phyloP scores from a whole-genome alignment of 768 basidiomycete species.

The Mycena indigotica region DNA sequence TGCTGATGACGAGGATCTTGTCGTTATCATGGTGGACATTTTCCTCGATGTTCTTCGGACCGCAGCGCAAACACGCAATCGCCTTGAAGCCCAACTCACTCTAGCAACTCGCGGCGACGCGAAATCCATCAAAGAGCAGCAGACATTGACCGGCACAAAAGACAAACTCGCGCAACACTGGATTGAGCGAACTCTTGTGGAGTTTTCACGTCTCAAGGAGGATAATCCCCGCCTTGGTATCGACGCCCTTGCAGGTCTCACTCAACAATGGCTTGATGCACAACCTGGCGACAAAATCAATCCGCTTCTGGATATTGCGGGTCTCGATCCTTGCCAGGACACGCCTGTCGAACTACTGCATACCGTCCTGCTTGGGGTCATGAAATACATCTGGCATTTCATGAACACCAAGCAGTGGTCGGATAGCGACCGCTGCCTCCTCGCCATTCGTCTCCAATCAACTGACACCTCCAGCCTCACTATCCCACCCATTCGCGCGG shows the following conservation, averaged over 20 bases:
- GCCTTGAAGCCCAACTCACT: slow-evolving; percentile 1
- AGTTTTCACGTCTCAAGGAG: not conserved
- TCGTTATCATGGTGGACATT: slow-evolving; percentile 1
- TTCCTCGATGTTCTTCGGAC: slow-evolving; percentile 19
- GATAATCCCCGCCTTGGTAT: not conserved
- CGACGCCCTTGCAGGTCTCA: slow-evolving; percentile 1
- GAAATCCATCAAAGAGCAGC: not conserved
- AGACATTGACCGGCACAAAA: slow-evolving; percentile 8
- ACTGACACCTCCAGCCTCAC: slow-evolving; percentile 13
- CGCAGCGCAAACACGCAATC: not conserved
- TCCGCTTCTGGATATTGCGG: slow-evolving; percentile 2
- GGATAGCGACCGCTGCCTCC: slow-evolving; percentile 2
- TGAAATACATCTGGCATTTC: no score
- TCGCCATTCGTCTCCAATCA: slow-evolving; percentile 19
- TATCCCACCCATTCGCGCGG: slow-evolving; percentile 16
- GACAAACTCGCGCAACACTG: slow-evolving; percentile 14
- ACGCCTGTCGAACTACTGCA: slow-evolving; percentile 6
- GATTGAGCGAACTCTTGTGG: slow-evolving; percentile 7
- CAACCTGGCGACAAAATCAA: slow-evolving; percentile 14
- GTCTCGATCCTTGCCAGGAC: slow-evolving; percentile 2
- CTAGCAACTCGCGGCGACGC: slow-evolving; percentile 1
- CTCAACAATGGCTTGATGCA: slow-evolving; percentile 4
- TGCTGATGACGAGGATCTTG: slow-evolving; percentile 1
- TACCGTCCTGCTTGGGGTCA: not conserved
- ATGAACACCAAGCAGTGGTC: slow-evolving; percentile 6